Evolutionary conservation across 164 flowering plant genomes (phyloP).

Genomic region (Chimonanthus praecox): DNA sequence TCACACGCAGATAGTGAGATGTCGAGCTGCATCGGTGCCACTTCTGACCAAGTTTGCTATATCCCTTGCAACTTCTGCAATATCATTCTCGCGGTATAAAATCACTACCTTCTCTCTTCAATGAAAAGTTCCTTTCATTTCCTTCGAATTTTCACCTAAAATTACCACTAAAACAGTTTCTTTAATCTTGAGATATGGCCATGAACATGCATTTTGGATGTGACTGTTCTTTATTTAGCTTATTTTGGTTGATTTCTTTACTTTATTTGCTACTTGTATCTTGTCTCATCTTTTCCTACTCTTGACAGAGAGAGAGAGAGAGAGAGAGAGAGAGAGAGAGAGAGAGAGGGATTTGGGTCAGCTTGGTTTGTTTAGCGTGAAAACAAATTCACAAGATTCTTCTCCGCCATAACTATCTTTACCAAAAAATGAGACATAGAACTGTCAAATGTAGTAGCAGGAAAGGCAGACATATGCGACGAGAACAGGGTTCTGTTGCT

Average conservation of each 20-base stretch:
- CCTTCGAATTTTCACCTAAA: not conserved
- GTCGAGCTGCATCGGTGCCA: slow-evolving; percentile 54
- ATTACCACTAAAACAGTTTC: too few species aligned
- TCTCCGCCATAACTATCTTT: too few species aligned
- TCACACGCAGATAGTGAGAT: slow-evolving; percentile 1
- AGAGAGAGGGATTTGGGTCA: too few species aligned
- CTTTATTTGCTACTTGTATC: not conserved
- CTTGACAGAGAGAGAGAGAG: not conserved
- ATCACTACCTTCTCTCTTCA: not conserved
- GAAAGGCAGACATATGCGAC: not conserved
- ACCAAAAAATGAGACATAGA: not conserved
- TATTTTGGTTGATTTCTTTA: not conserved
- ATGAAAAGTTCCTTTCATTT: not conserved
- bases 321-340: too few species aligned
- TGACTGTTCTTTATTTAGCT: not conserved
- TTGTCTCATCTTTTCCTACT: not conserved
- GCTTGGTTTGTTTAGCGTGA: too few species aligned
- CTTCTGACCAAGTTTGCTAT: slow-evolving; percentile 78
- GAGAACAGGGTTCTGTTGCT: not conserved
- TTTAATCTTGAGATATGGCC: not conserved
- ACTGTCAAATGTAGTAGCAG: not conserved
- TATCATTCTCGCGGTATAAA: slow-evolving; percentile 82
- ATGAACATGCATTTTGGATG: not conserved
- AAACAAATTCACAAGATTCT: not conserved
- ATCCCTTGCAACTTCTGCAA: slow-evolving; percentile 98